phyloP scores from a whole-genome alignment of 768 basidiomycete genomes.

The Boletus huronensis region DNA sequence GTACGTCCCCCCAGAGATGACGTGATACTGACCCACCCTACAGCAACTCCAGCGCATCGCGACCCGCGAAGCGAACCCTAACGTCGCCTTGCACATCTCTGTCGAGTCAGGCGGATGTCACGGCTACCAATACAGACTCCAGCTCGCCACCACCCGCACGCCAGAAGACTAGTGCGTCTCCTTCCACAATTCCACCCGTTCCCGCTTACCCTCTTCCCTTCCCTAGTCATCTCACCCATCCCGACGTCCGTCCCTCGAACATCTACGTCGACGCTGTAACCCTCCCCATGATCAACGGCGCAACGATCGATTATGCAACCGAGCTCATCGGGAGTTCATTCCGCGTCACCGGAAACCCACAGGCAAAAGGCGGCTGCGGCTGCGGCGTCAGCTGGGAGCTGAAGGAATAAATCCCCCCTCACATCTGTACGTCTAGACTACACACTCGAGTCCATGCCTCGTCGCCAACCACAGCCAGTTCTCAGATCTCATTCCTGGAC shows the following conservation, averaged over 20 bases:
- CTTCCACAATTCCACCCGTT: background rate
- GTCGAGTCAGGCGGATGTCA: constrained; percentile 97
- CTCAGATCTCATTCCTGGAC: background rate
- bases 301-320: constrained; percentile 86
- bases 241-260: constrained; percentile 65
- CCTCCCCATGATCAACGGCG: constrained; percentile 78
- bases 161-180: constrained; percentile 82
- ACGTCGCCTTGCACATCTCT: constrained; percentile 71
- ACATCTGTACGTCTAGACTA: background rate
- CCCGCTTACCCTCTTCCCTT: background rate
- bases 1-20: background rate
- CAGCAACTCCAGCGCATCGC: constrained; percentile 75
- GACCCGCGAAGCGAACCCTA: constrained; percentile 50
- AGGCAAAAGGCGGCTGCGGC: constrained; percentile 90
- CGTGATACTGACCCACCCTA: background rate
- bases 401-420: background rate
- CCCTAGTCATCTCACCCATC: constrained; percentile 67
- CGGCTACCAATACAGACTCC: constrained; percentile 95
- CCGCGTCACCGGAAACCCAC: constrained; percentile 78
- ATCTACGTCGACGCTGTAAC: constrained; percentile 86
- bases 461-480: background rate
- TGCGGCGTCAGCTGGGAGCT: constrained; percentile 93
- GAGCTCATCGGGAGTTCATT: constrained; percentile 96
- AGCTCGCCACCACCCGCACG: constrained; percentile 57
- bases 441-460: background rate